These are phyloP conservation scores for Patellaria atrata DNA, from an alignment of 495 filamentous ascomycete genomes.

Conservation along the genomic window DNA sequence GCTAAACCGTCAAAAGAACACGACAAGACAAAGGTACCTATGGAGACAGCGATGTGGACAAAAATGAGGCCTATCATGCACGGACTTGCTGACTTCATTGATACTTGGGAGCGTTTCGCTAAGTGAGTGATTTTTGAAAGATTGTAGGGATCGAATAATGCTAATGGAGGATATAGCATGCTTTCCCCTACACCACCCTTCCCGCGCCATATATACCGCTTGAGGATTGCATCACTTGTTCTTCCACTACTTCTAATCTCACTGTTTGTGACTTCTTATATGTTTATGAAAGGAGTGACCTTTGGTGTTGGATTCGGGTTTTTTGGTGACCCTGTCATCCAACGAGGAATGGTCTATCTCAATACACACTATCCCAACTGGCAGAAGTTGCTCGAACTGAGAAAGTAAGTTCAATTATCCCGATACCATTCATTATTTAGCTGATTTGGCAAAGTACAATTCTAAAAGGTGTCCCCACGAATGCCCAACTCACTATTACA, in stretches of 20 bases:
- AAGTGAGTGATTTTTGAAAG: conserved; percentile 40
- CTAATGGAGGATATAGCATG: conserved; percentile 33
- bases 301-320: conserved; percentile 58
- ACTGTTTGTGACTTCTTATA: conserved; percentile 52
- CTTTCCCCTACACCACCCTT: conserved; percentile 70
- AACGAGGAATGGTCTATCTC: conserved; percentile 41
- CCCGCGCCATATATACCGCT: conserved; percentile 42
- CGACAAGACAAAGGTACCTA: conserved; percentile 75
- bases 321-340: conserved; percentile 66
- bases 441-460: conserved; percentile 39
- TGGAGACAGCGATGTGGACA: conserved; percentile 63
- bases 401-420: conserved; percentile 36
- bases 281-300: conserved; percentile 53
- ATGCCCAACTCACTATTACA: conserved; percentile 74
- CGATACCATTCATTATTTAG: not conserved
- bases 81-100: conserved; percentile 53
- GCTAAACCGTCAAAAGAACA: conserved; percentile 33
- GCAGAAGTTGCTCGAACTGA: conserved; percentile 55
- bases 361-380: conserved; percentile 58
- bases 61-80: conserved; percentile 70
- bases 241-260: conserved; percentile 41
- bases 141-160: not conserved
- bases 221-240: conserved; percentile 49
- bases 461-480: conserved; percentile 74
- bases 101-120: conserved; percentile 65